These are phyloP conservation scores for Hapsidospora chrysogenum DNA, from an alignment of 495 filamentous ascomycete genomes.

Conservation along the genomic window DNA sequence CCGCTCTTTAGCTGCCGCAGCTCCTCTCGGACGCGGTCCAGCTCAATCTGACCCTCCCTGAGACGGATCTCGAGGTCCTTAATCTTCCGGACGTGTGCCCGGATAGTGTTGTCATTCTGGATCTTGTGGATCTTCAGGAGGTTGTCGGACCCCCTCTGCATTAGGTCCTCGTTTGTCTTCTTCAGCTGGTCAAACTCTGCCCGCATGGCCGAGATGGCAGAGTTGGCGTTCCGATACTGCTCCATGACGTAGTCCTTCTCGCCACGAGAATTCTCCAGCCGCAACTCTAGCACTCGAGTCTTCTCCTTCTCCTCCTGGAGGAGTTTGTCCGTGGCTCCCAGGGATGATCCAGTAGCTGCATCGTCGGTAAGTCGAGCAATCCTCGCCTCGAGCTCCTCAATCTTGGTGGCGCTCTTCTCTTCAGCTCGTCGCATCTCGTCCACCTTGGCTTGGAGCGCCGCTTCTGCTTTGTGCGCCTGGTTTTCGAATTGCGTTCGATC, in stretches of 20 bases:
- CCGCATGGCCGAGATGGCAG: constrained; percentile 27
- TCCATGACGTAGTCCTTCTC: constrained; percentile 43
- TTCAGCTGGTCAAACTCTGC: constrained; percentile 34
- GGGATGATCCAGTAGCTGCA: not conserved
- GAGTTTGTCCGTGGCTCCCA: constrained; percentile 22
- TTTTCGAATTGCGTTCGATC: constrained; percentile 1
- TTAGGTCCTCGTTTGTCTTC: constrained; percentile 27
- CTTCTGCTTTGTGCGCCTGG: not conserved
- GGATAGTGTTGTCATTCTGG: constrained; percentile 22
- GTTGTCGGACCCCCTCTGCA: constrained; percentile 33
- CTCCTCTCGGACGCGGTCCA: constrained; percentile 21
- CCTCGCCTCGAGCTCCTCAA: not conserved
- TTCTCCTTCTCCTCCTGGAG: constrained; percentile 13
- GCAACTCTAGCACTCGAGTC: constrained; percentile 20
- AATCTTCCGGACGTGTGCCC: constrained; percentile 16
- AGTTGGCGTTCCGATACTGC: constrained; percentile 49
- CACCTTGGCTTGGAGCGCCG: not conserved
- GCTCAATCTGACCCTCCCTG: constrained; percentile 41
- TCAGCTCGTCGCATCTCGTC: not conserved
- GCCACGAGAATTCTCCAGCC: constrained; percentile 13
- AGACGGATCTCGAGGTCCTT: constrained; percentile 37
- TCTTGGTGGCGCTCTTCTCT: not conserved
- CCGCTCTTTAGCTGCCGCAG: constrained; percentile 24
- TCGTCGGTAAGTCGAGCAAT: constrained; percentile 1
- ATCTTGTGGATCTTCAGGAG: constrained; percentile 32